Conservation (phyloP, 306 rosid genomes). For the Pueraria montana region DNA sequence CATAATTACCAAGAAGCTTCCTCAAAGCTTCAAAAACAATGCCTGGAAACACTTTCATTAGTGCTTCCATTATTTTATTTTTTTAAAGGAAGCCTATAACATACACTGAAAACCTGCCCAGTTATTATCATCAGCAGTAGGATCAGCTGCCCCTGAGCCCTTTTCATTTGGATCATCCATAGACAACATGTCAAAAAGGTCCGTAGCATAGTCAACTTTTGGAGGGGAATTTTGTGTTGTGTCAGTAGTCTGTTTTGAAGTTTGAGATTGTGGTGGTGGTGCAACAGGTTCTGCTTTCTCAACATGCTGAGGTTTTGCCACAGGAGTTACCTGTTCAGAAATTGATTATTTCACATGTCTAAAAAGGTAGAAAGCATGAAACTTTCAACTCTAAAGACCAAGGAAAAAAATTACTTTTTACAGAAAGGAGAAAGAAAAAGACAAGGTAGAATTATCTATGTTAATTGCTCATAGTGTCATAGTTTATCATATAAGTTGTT, state of each 20-base stretch:
- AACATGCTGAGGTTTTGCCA: constrained; percentile 66
- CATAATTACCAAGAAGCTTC: constrained; percentile 36
- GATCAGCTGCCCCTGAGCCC: constrained; percentile 62
- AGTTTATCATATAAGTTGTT: constrained; percentile 26
- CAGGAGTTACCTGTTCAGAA: constrained; percentile 65
- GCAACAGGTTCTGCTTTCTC: constrained; percentile 70
- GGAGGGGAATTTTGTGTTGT: constrained; percentile 62
- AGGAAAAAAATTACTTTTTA: neutral
- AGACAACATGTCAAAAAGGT: constrained; percentile 91
- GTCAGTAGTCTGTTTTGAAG: constrained; percentile 63
- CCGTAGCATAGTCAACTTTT: constrained; percentile 91
- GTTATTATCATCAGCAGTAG: constrained; percentile 70
- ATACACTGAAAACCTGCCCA: constrained; percentile 99
- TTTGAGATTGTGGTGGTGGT: constrained; percentile 64
- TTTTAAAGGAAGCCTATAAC: constrained; percentile 42
- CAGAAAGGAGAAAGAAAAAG: constrained; percentile 19
- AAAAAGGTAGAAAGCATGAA: neutral
- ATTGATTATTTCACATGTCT: constrained; percentile 38
- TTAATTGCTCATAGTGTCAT: constrained; percentile 28
- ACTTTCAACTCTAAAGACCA: constrained; percentile 31
- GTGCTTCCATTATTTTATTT: neutral
- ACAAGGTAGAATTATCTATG: constrained; percentile 23
- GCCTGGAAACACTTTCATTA: constrained; percentile 26
- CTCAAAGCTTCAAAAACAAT: constrained; percentile 35
- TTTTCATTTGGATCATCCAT: constrained; percentile 80